Evolutionary conservation across 1,284 basidiomycete species (phyloP), one percentile per base, ranked within the genome.

Genomic region (Spongiforma sp.): DNA sequence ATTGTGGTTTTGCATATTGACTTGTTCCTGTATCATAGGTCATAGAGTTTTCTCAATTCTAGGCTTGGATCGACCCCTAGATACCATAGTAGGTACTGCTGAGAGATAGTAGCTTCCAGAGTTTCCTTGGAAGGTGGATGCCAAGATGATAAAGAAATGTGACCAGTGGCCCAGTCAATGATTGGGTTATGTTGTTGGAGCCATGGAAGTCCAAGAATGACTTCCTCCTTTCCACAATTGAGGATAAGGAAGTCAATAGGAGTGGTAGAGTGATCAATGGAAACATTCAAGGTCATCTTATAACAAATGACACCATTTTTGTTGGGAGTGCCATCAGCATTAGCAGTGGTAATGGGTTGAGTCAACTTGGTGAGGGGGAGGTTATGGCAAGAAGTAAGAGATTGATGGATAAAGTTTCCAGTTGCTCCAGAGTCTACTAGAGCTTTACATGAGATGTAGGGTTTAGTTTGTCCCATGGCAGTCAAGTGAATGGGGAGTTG

Each of bases 401-500:
- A 7, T 41, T 4, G 19, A 19, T 39, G 14, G 19, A 41, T 41
- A 11, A 41, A 41, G 19, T 41, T 41, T 41, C 39, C 39, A 5
- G 19, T 14, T 8, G 19, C 39, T 41, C 39, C 5, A n/a, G 19
- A 21, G 7, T 41, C 19, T 1, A 41, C n/a, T 10, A 41, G 19
- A 9, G 39, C 39, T 1, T 21, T 41, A 9, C 9, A 9, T 41
- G 19, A 21, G 39, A 41, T 2, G 39, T 1, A 10, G n/a, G n/a
- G n/a, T n/a, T 41, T 21, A 14, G 19, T 21, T n/a, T 41, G 19
- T n/a, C n/a, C n/a, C n/a, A n/a, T n/a, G 8, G 4, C n/a, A 9
- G 19, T 5, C 6, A 41, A 8, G 0, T 1, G n/a, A 6, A 41
- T 21, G 19, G 39, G 39, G 1, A 41, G 19, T 6, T 2, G 1